phyloP scores from a whole-genome alignment of 2,329 filamentous ascomycete species.

The Gaeumannomyces tritici region DNA sequence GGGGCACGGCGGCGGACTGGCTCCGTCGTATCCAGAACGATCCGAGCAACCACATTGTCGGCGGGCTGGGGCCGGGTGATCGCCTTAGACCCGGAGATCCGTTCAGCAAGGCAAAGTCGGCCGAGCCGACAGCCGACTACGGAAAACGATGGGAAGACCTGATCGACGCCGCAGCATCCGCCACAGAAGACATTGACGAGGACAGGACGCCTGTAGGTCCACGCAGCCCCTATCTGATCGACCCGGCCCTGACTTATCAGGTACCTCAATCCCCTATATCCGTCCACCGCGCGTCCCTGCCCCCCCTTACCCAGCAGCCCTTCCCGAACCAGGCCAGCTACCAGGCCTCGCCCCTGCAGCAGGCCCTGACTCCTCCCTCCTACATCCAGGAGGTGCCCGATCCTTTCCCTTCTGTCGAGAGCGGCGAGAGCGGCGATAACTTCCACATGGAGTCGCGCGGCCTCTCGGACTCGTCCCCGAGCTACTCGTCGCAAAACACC shows the following conservation, averaged over 20 bases:
- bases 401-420: conserved; percentile 83
- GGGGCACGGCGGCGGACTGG: conserved; percentile 60
- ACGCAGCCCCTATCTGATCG: conserved; percentile 26
- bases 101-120: conserved; percentile 69
- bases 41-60: conserved; percentile 5
- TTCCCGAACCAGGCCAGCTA: conserved; percentile 53
- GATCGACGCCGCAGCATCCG: conserved; percentile 85
- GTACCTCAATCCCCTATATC: conserved; percentile 57
- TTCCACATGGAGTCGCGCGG: conserved; percentile 61
- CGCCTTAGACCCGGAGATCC: conserved; percentile 57
- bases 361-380: conserved; percentile 76
- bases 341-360: conserved; percentile 82
- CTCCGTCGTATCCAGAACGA: conserved; percentile 48
- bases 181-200: conserved; percentile 83
- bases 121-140: conserved; percentile 71
- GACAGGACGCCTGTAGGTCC: conserved; percentile 76
- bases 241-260: conserved; percentile 35
- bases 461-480: conserved; percentile 61
- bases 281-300: conserved; percentile 51
- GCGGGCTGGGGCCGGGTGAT: conserved; percentile 19
- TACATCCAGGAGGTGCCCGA: conserved; percentile 60
- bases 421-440: conserved; percentile 61
- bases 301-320: conserved; percentile 51
- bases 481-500: conserved; percentile 63
- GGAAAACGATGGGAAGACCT: conserved; percentile 94